These are phyloP conservation scores for Escallonia herrerae DNA, from an alignment of 129 eudicot genomes.

Conservation along the genomic window DNA sequence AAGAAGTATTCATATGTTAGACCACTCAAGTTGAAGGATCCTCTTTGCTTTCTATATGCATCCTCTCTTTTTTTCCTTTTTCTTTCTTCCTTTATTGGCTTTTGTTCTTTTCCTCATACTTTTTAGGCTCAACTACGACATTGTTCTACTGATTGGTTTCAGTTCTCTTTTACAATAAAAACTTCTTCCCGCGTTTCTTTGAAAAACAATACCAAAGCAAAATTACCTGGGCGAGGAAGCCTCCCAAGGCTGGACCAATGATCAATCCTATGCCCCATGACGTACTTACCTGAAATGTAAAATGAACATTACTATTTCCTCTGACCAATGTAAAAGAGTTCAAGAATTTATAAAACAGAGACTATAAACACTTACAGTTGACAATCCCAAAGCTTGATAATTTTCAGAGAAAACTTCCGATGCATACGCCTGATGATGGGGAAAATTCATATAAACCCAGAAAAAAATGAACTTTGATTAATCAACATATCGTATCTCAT, in stretches of 20 bases:
- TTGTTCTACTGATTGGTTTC: too few species aligned
- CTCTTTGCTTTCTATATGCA: too few species aligned
- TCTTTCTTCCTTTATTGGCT: too few species aligned
- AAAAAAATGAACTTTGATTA: not conserved
- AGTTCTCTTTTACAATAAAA: too few species aligned
- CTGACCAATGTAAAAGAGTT: not conserved
- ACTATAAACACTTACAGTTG: constrained; percentile 50
- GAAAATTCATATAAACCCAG: not conserved
- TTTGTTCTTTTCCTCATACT: too few species aligned
- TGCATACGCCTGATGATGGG: constrained; percentile 67
- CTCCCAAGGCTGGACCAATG: constrained; percentile 91
- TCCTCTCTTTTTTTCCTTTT: too few species aligned
- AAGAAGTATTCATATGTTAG: too few species aligned
- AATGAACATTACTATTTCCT: not conserved
- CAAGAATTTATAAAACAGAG: not conserved
- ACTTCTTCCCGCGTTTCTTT: too few species aligned
- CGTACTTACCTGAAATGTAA: constrained; percentile 55
- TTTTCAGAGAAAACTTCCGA: constrained; percentile 52
- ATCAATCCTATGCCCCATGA: constrained; percentile 94
- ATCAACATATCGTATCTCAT: not conserved
- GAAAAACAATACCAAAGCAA: not conserved
- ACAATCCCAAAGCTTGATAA: constrained; percentile 63
- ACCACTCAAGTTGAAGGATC: too few species aligned
- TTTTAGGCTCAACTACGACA: too few species aligned
- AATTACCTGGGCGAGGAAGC: constrained; percentile 80